These are phyloP conservation scores for Kalanchoe fedtschenkoi DNA, from an alignment of 164 flowering plant genomes.

Conservation along the genomic window DNA sequence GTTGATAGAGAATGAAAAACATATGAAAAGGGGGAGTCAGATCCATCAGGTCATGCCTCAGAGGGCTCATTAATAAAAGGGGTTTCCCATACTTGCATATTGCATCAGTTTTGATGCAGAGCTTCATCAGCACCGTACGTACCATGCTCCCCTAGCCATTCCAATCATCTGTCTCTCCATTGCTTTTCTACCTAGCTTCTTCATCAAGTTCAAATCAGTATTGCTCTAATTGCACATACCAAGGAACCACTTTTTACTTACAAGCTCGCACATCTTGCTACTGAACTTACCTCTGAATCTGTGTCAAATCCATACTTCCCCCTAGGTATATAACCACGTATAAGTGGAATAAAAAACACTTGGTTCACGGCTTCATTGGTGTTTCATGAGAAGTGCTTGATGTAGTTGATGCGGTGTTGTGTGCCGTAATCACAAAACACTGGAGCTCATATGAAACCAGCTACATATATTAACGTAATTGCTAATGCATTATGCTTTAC, in stretches of 20 bases:
- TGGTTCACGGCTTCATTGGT: too few relatives aligned
- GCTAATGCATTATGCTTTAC: too few relatives aligned
- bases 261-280: neutral
- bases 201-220: neutral
- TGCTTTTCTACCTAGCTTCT: conserved; percentile 5
- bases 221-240: neutral
- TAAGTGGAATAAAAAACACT: too few relatives aligned
- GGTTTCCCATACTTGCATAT: neutral
- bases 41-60: neutral
- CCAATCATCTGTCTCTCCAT: neutral
- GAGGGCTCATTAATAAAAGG: conserved; percentile 1
- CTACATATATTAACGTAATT: too few relatives aligned
- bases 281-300: neutral
- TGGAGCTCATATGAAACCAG: too few relatives aligned
- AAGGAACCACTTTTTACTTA: neutral
- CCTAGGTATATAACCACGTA: too few relatives aligned
- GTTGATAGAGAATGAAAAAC: neutral
- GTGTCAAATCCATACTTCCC: neutral
- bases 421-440: too few relatives aligned
- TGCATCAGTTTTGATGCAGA: too few relatives aligned
- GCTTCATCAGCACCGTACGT: neutral
- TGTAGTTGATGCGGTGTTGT: too few relatives aligned
- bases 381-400: too few relatives aligned
- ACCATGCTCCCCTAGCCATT: neutral
- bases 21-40: neutral